These are phyloP conservation scores for Hypoxylon sp. DNA, from an alignment of 2,329 filamentous ascomycete genomes.

Conservation along the genomic window DNA sequence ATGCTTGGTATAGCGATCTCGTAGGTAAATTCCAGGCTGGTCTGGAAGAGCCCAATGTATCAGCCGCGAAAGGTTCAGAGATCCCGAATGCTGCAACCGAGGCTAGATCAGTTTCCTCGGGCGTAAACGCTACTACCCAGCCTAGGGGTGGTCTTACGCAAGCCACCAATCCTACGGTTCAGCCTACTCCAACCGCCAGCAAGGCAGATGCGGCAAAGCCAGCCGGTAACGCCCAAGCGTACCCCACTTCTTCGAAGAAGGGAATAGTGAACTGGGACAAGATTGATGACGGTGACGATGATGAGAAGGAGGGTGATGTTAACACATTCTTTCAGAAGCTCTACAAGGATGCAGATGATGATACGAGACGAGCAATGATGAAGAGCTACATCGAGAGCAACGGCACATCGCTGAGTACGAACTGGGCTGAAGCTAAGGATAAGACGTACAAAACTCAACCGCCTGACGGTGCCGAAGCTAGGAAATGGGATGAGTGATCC, in stretches of 20 bases:
- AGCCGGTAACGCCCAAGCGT: constrained; percentile 65
- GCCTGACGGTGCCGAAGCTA: constrained; percentile 83
- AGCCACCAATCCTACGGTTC: constrained; percentile 30
- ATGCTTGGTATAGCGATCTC: constrained; percentile 49
- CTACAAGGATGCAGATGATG: constrained; percentile 81
- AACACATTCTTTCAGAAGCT: constrained; percentile 92
- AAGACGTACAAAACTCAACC: constrained; percentile 79
- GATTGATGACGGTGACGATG: constrained; percentile 67
- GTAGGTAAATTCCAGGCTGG: constrained; percentile 46
- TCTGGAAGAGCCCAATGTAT: constrained; percentile 42
- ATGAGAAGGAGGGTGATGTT: constrained; percentile 74
- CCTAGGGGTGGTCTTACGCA: constrained; percentile 19
- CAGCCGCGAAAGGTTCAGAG: constrained; percentile 26
- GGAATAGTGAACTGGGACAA: constrained; percentile 96
- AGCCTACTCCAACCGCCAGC: constrained; percentile 23
- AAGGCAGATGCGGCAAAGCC: constrained; percentile 27
- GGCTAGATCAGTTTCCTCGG: constrained; percentile 12
- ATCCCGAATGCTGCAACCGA: constrained; percentile 27
- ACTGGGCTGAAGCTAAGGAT: constrained; percentile 85
- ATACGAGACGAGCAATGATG: constrained; percentile 94
- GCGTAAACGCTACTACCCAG: constrained; percentile 14
- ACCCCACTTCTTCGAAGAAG: constrained; percentile 87
- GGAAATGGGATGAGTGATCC: constrained; percentile 70
- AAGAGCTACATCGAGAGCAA: constrained; percentile 97
- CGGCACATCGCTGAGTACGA: constrained; percentile 91